phyloP scores from a whole-genome alignment of 1,284 basidiomycete genomes.

The Sporisorium exsertum region DNA sequence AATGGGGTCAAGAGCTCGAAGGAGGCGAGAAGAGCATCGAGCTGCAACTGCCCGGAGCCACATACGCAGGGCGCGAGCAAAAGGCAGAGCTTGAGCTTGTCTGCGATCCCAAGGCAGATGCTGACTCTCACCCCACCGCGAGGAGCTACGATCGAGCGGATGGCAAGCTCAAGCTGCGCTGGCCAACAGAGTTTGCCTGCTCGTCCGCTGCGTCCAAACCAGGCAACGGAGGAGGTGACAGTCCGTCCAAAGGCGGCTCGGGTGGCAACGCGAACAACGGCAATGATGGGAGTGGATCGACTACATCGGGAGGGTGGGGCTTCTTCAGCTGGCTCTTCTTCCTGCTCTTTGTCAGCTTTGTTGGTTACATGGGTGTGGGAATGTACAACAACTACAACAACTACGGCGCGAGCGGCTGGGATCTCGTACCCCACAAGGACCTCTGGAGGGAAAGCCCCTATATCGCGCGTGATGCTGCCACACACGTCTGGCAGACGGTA shows the following conservation, averaged over 20 bases:
- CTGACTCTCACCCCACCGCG: slow-evolving; percentile 35
- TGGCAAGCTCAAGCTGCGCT: slow-evolving; percentile 47
- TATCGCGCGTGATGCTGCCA: slow-evolving; percentile 45
- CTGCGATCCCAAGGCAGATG: slow-evolving; percentile 46
- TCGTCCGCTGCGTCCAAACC: slow-evolving; percentile 30
- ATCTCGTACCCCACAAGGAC: slow-evolving; percentile 60
- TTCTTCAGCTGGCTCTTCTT: slow-evolving; percentile 55
- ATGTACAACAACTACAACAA: slow-evolving; percentile 63
- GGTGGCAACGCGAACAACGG: slow-evolving; percentile 11
- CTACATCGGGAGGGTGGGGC: slow-evolving; percentile 35
- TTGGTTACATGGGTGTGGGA: slow-evolving; percentile 52
- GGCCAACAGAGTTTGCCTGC: slow-evolving; percentile 53
- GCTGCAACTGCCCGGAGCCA: slow-evolving; percentile 37
- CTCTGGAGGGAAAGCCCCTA: slow-evolving; percentile 63
- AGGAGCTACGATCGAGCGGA: slow-evolving; percentile 44
- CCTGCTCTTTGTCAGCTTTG: slow-evolving; percentile 29
- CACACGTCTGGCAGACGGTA: slow-evolving; percentile 44
- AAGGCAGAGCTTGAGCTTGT: slow-evolving; percentile 50
- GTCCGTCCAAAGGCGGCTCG: slow-evolving; percentile 29
- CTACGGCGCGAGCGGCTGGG: slow-evolving; percentile 64
- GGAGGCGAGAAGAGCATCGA: slow-evolving; percentile 51
- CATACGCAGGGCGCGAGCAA: slow-evolving; percentile 41
- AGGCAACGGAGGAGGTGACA: slow-evolving; percentile 21
- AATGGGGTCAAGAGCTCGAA: slow-evolving; percentile 45
- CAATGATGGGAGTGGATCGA: slow-evolving; percentile 11